These are phyloP conservation scores for Haplosporangium gracile DNA, from an alignment of 192 early-diverging fungal genomes.

Conservation along the genomic window DNA sequence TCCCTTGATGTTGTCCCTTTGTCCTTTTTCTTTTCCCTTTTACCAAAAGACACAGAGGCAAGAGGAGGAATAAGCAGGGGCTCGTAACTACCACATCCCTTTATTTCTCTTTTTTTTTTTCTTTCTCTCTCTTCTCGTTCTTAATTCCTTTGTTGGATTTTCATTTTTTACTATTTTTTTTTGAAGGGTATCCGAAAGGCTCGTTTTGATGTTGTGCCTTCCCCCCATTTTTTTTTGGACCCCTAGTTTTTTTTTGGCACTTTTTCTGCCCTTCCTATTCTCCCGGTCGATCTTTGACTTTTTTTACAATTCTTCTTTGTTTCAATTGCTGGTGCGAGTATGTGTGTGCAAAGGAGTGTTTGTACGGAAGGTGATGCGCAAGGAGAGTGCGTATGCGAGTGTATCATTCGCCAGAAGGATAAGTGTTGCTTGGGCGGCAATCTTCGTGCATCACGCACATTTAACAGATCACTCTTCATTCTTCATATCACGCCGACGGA, in stretches of 20 bases:
- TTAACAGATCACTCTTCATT: not conserved
- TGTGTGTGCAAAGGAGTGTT: not conserved
- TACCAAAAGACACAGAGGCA: not conserved
- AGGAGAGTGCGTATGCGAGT: not conserved
- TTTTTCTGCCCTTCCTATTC: not conserved
- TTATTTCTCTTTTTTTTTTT: not conserved
- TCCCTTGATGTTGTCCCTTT: not conserved
- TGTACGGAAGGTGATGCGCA: too few species aligned
- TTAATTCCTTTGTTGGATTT: not conserved
- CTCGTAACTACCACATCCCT: not conserved
- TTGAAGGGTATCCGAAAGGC: too few species aligned
- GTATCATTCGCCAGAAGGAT: not conserved
- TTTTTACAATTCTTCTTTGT: not conserved
- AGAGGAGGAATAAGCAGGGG: not conserved
- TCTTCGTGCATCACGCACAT: not conserved
- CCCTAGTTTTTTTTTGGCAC: not conserved
- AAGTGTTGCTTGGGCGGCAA: not conserved
- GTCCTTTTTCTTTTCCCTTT: not conserved
- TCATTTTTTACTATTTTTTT: too few species aligned
- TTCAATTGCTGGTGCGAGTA: not conserved
- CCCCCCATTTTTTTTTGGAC: not conserved
- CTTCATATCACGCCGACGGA: not conserved
- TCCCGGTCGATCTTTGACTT: not conserved
- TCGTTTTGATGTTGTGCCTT: not conserved
- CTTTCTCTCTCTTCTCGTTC: not conserved